Evolutionary conservation across 2,329 filamentous ascomycete species (phyloP).

Genomic region (Penicillium oxalicum): DNA sequence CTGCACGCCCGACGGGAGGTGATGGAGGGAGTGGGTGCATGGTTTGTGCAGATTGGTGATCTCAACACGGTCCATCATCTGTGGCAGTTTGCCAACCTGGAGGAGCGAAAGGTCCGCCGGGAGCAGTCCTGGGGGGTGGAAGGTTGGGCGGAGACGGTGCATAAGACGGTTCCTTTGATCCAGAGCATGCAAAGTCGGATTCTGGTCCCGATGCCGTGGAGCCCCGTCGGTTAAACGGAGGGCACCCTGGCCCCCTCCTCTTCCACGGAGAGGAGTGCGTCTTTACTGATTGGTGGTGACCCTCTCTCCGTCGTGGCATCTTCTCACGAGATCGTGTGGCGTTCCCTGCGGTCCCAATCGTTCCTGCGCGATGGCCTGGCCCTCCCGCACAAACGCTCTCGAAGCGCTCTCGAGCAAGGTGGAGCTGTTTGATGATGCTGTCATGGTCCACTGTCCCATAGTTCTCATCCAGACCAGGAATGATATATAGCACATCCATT

Average conservation of each 20-base stretch:
- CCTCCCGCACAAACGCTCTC: too few species aligned
- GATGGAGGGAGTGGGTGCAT: constrained; percentile 97
- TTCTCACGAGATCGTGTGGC: too few species aligned
- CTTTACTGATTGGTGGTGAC: too few species aligned
- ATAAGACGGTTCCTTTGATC: constrained; percentile 96
- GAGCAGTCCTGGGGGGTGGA: constrained; percentile 95
- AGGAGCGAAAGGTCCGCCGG: constrained; percentile 81
- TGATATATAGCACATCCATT: too few species aligned
- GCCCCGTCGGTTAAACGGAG: constrained; percentile 65
- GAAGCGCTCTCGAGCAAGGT: too few species aligned
- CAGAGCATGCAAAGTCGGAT: constrained; percentile 94
- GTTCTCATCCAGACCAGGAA: too few species aligned
- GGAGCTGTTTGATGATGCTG: too few species aligned
- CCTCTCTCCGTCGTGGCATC: too few species aligned
- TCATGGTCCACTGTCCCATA: too few species aligned
- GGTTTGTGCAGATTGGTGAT: constrained; percentile 98
- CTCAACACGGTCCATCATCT: constrained; percentile 96
- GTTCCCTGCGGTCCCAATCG: too few species aligned
- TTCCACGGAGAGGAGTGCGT: too few species aligned
- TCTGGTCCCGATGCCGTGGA: constrained; percentile 93
- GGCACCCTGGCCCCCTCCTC: neutral
- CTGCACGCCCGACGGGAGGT: constrained; percentile 87
- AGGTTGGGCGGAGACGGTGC: constrained; percentile 94
- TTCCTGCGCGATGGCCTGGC: neutral
- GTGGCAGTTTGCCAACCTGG: constrained; percentile 96